Evolutionary conservation across 805 yeast species (phyloP), one percentile per base, ranked within the genome.

Genomic region (Pichia paraexigua): DNA sequence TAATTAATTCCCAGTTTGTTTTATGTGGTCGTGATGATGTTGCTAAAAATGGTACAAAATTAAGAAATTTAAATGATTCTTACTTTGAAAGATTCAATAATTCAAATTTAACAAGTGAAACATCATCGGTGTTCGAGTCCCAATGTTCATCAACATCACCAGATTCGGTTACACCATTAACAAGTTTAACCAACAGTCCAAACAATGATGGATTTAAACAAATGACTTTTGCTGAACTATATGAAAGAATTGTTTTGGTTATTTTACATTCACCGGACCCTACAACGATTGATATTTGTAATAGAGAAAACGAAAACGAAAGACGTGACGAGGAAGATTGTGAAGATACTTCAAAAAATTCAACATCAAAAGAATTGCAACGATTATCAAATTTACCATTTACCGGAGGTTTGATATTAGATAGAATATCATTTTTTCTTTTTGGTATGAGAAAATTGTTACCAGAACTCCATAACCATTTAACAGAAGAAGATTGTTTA

Each of bases 381-480:
- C 44, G 52, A 25, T 48, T 50, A 32, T 51, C 58, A 1, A 30
- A 41, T 22, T 39, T 56, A 22, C 67, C 67, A 9, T 60, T 57
- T 27, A 53, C 53, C 42, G 87, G 87, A 10, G 88, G 87, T 9
- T 73, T 82, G 1, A 72, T 81, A 20, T 82, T 83, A 50, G 87
- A 83, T 58, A 68, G 88, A 49, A 78, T 85, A 3, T 78, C 87
- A 1, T 78, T 82, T 57, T 87, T 87, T 67, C 71, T 87, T 30
- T 76, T 81, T 58, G 74, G 79, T 59, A 72, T 85, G 60, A 75
- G 84, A 55, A 79, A 73, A 58, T 69, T 74, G 39, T 68, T 87
- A 50, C 96, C 96, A 2, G 96, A 87, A 60, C 66, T 91, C 41
- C 83, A 87, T 47, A 78, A 76, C 53, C 87, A 80, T 54, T 79